A percentile compares a stretch with the other conserved stretches of the same genome.
phyloP scores from a whole-genome alignment of 2,329 filamentous ascomycete species.

The Colletotrichum nymphaeae region DNA sequence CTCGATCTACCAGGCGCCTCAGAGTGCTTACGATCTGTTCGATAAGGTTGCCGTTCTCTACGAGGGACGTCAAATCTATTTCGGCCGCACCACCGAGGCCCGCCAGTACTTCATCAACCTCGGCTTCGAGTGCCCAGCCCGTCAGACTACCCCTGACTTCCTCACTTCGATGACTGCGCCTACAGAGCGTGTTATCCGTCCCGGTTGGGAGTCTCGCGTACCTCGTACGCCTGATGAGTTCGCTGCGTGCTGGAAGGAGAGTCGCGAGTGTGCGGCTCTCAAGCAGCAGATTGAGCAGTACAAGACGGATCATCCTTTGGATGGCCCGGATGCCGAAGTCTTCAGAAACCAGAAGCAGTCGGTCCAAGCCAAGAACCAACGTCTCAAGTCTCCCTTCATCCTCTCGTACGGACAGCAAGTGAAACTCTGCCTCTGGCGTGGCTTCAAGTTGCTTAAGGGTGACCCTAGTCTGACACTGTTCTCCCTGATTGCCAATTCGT shows the following conservation, averaged over 20 bases:
- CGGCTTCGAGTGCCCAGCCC: constrained; percentile 68
- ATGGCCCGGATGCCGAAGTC: constrained; percentile 20
- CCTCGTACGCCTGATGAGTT: constrained; percentile 48
- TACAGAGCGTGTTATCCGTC: constrained; percentile 42
- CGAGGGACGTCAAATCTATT: constrained; percentile 75
- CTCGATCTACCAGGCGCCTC: constrained; percentile 70
- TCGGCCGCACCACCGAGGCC: constrained; percentile 69
- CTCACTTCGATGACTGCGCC: constrained; percentile 68
- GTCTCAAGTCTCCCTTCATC: constrained; percentile 60
- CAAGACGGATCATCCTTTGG: constrained; percentile 16
- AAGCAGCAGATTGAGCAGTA: constrained; percentile 45
- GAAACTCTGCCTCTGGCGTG: constrained; percentile 53
- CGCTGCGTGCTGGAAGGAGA: constrained; percentile 42
- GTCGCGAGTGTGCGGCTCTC: constrained; percentile 41
- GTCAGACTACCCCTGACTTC: constrained; percentile 79
- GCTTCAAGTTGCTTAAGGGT: constrained; percentile 52
- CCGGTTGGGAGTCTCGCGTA: constrained; percentile 42
- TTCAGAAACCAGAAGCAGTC: constrained; percentile 25
- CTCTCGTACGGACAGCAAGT: constrained; percentile 60
- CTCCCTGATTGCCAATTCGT: constrained; percentile 54
- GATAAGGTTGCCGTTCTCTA: constrained; percentile 76
- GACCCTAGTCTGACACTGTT: constrained; percentile 53
- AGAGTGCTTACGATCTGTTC: constrained; percentile 67
- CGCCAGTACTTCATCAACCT: constrained; percentile 73
- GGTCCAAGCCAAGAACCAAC: constrained; percentile 50